Percentiles rank a stretch among this genome's conserved stretches.
Conservation (phyloP, 2,329 filamentous ascomycete genomes). For the Apiospora rasikravindrae region DNA sequence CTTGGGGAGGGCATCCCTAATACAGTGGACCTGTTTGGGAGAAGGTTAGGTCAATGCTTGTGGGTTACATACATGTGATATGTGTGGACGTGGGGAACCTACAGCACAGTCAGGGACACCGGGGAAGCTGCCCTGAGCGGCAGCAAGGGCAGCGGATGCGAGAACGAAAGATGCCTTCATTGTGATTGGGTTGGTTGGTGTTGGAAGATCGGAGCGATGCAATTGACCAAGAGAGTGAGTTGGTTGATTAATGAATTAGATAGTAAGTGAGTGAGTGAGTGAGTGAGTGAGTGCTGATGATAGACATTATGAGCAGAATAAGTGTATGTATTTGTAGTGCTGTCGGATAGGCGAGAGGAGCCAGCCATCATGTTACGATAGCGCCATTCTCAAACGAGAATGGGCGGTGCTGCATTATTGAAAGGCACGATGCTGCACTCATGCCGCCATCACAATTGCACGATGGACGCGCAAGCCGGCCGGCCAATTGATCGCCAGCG, state of each 20-base stretch:
- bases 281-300: constrained; percentile 9
- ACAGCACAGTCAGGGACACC: constrained; percentile 14
- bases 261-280: constrained; percentile 6
- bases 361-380: background rate
- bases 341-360: background rate
- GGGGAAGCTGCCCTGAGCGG: background rate
- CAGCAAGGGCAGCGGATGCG: background rate
- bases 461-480: constrained; percentile 8
- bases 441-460: background rate
- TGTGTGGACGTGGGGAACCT: background rate
- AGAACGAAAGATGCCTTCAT: constrained; percentile 16
- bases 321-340: background rate
- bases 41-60: background rate
- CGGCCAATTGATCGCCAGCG: background rate
- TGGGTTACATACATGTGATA: background rate
- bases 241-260: background rate
- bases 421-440: constrained; percentile 2
- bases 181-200: background rate
- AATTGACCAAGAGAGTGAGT: background rate
- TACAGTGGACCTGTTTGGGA: background rate
- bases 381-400: background rate
- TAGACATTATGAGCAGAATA: background rate
- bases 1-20: background rate
- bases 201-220: background rate
- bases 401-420: background rate